A percentile compares a stretch with the other conserved stretches of the same genome.
Conservation (phyloP, 2,329 filamentous ascomycete genomes). For the Westerdykella ornata region DNA sequence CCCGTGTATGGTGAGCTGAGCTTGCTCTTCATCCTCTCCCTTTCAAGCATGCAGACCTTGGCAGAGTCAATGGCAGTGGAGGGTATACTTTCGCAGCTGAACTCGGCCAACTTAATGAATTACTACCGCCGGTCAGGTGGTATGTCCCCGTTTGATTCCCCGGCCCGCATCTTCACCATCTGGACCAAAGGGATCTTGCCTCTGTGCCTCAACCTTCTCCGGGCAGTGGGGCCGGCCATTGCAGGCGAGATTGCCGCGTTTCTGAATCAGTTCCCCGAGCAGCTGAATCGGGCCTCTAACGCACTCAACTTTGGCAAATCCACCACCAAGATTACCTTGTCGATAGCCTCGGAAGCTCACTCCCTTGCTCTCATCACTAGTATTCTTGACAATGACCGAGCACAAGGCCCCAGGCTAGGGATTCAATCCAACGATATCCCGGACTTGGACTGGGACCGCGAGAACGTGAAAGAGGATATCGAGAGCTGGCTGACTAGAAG, state of each 20-base stretch:
- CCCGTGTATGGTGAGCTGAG: constrained; percentile 92
- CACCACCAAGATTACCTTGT: constrained; percentile 58
- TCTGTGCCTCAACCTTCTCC: constrained; percentile 79
- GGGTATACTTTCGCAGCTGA: constrained; percentile 70
- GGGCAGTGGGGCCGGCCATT: constrained; percentile 71
- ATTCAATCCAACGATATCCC: constrained; percentile 58
- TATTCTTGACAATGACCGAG: constrained; percentile 61
- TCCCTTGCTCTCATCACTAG: constrained; percentile 68
- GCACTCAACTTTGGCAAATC: constrained; percentile 58
- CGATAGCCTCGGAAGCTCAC: constrained; percentile 70
- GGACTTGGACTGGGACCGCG: constrained; percentile 67
- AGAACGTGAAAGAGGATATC: constrained; percentile 68
- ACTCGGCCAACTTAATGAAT: constrained; percentile 70
- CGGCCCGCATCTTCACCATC: constrained; percentile 72
- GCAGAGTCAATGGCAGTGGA: constrained; percentile 89
- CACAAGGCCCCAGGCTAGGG: constrained; percentile 41
- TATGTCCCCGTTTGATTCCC: constrained; percentile 73
- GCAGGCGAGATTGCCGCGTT: constrained; percentile 81
- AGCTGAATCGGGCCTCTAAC: constrained; percentile 65
- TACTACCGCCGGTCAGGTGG: constrained; percentile 63
- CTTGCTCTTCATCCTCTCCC: constrained; percentile 77
- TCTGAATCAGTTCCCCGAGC: constrained; percentile 78
- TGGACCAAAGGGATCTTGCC: constrained; percentile 87
- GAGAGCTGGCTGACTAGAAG: constrained; percentile 72
- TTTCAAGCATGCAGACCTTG: constrained; percentile 72